A percentile compares a stretch with the other conserved stretches of the same genome.
phyloP scores from a whole-genome alignment of 2,329 filamentous ascomycete genomes.

The Botryosphaeria dothidea region DNA sequence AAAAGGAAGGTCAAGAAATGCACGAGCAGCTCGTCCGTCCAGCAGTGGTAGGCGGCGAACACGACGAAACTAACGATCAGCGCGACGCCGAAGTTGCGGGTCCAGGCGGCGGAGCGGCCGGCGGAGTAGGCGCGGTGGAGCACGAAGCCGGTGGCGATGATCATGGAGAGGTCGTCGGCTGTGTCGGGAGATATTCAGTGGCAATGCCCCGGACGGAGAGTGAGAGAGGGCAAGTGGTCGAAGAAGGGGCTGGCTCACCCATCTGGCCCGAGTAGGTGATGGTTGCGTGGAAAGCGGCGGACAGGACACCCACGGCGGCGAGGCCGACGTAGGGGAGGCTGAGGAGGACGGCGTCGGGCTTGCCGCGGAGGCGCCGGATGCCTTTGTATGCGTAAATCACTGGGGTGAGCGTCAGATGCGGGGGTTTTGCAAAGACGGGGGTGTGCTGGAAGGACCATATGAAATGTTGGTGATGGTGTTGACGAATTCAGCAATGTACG shows the following conservation, averaged over 20 bases:
- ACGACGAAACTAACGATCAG: constrained; percentile 34
- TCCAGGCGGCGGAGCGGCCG: constrained; percentile 30
- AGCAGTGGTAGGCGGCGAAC: constrained; percentile 38
- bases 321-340: constrained; percentile 44
- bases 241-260: no score
- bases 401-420: constrained; percentile 14
- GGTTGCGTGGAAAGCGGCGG: constrained; percentile 42
- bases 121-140: constrained; percentile 53
- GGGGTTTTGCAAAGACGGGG: neutral
- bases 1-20: constrained; percentile 43
- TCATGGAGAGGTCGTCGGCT: constrained; percentile 62
- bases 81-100: constrained; percentile 28
- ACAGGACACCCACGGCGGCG: constrained; percentile 44
- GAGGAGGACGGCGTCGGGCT: neutral
- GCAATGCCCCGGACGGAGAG: no score
- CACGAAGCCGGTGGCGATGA: constrained; percentile 54
- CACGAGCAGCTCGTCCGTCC: constrained; percentile 41
- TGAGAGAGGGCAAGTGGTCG: neutral
- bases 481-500: constrained; percentile 56
- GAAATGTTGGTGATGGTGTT: constrained; percentile 55
- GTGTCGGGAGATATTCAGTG: neutral
- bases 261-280: constrained; percentile 27
- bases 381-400: constrained; percentile 39
- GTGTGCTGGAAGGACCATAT: constrained; percentile 48
- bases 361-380: constrained; percentile 22